A percentile compares a stretch with the other conserved stretches of the same genome.
Evolutionary conservation across 305 asterid genomes (phyloP).

Genomic region (Fraxinus sp.): DNA sequence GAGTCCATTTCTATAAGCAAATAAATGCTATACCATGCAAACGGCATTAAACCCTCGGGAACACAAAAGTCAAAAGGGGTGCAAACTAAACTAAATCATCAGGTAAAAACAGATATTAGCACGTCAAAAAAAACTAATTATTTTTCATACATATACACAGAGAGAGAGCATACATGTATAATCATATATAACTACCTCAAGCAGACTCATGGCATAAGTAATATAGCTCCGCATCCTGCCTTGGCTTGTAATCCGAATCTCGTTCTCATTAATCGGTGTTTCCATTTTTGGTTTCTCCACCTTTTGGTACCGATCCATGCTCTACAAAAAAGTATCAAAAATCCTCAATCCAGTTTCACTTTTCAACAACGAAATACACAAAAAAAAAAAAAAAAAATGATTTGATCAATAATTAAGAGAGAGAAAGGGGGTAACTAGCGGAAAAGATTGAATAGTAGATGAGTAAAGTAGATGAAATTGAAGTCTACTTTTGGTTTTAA

Average conservation of each 20-base stretch:
- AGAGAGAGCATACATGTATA: neutral
- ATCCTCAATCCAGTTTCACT: neutral
- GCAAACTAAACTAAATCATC: neutral
- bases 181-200: conserved; percentile 55
- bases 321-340: neutral
- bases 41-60: neutral
- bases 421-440: neutral
- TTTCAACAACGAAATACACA: neutral
- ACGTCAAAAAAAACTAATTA: neutral
- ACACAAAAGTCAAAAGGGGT: neutral
- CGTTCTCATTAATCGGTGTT: conserved; percentile 80
- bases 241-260: conserved; percentile 94
- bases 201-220: conserved; percentile 80
- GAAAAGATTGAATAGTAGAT: neutral
- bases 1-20: neutral
- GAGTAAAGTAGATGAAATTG: neutral
- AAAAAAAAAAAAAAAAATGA: neutral
- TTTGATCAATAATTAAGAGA: neutral
- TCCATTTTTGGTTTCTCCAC: conserved; percentile 89
- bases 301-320: conserved; percentile 95
- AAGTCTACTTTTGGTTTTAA: neutral
- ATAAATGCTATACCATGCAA: neutral
- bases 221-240: conserved; percentile 95
- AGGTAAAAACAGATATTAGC: neutral
- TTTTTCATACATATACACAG: neutral